Base-by-base conservation (phyloP, 371 early-diverging fungal species). In the Mortierella sp. region DNA sequence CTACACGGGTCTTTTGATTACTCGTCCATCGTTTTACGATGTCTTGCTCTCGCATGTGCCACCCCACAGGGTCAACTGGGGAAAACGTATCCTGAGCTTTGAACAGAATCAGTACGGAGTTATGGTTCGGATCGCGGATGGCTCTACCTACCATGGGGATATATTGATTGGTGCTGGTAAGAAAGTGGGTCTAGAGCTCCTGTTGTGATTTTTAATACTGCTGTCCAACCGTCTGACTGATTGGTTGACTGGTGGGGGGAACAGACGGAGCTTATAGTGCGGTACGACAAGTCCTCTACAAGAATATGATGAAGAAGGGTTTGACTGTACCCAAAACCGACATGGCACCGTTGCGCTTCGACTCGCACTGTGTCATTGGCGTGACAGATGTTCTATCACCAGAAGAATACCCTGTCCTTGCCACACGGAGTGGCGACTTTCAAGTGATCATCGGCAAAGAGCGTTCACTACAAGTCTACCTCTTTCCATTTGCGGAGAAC, bases 401-500 rank as follows among this genome's bases (percentile, higher is more conserved):
- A 1, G 58, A 61, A 8, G 62, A 68, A 1, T 68, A 61, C 24
- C 62, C 69, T 1, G 39, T 24, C 1, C 31, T 68, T 26, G 57
- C 52, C 42, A 18, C 38, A 31, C 61, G 57, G 31, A 38, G 10
- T 0, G 62, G 69, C 6, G 62, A 68, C 56, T 61, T 68, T 28
- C 57, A 46, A 26, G 68, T 68, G 12, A 18, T 68, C 31, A 61
- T 61, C 19, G 68, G 61, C 39, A 56, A 68, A 26, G 61, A 68
- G 28, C 46, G 30, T 12, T 31, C 34, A 18, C 9, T 54, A 23
- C 26, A 67, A 60, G 62, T 61, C 0, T 68, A 68, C 21, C 24
- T 68, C 3, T 61, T 68, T 27, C 34, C 67, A 6, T 61, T 68
- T 46, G 61, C 68, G 19, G 68, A 68, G 39, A 61, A 68, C 46